Evolutionary conservation across 352 stramenopile genomes (phyloP), one percentile per base, ranked within the genome.

Genomic region (Plasmopara viticola): DNA sequence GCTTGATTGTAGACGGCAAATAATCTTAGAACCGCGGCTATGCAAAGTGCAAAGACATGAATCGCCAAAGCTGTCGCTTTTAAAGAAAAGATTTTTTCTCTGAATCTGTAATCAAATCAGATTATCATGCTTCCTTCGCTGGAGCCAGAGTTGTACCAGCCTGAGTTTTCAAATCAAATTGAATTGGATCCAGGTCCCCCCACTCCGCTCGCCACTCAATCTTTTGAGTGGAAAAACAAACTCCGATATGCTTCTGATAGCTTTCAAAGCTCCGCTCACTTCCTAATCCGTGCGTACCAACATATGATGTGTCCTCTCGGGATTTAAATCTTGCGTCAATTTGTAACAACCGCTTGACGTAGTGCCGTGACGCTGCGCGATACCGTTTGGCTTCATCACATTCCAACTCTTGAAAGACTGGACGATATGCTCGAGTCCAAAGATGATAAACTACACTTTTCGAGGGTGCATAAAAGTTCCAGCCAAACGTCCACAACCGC

Each of bases 391-490:
- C 71, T 12, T 72, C 48, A 2, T 71, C 55, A 30, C 53, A 72
- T 46, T 86, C 74, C 14, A 88, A 29, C 35, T 93, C 78, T 34
- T 88, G 77, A 42, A 94, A 95, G 28, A 79, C 76, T 13, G 68
- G 78, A 28, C 86, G 77, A 50, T 94, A 74, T 15, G 54, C 65
- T 30, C 91, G 78, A 31, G 76, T 86, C 90, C 91, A 98, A 39
- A 96, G 68, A 49, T 98, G 94, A 56, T 97, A 98, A 12, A 87
- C 68, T 2, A 76, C 61, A 53, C 68, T 62, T 50, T 87, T 58
- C 0, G 63, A 62, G 14, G 94, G 94, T n/a, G 91, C 68, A 51
- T 86, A 98, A 37, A 97, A 95, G 53, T 97, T 76, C 73, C 81
- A 97, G 0, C 91, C 91, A 15, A 79, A 65, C 4, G 87, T 97